Conservation (phyloP, 2,329 filamentous ascomycete genomes). For the Paraphaeosphaeria sporulosa region DNA sequence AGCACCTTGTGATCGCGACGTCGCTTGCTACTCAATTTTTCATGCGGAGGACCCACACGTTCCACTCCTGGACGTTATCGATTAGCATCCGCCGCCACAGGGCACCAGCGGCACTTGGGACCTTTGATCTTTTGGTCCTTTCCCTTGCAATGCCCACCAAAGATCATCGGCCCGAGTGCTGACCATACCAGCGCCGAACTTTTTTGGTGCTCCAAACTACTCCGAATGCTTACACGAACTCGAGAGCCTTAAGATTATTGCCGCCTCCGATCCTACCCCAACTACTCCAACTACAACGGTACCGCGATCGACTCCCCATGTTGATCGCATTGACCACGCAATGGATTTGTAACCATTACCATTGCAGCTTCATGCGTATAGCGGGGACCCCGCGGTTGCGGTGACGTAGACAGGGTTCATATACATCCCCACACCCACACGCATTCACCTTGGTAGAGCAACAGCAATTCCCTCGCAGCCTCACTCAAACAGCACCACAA, state of each 20-base stretch:
- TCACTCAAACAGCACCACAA: background rate
- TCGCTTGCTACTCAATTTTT: constrained; percentile 2
- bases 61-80: background rate
- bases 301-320: background rate
- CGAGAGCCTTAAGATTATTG: background rate
- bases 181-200: background rate
- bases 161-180: background rate
- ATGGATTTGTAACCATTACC: background rate
- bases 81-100: background rate
- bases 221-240: background rate
- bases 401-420: background rate
- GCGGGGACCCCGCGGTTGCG: background rate
- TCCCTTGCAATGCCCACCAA: background rate
- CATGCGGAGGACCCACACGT: constrained; percentile 1
- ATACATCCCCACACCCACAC: background rate
- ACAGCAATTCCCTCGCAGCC: background rate
- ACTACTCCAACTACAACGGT: background rate
- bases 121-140: background rate
- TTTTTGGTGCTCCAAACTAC: background rate
- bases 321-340: background rate
- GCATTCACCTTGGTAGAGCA: background rate
- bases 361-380: too few relatives aligned
- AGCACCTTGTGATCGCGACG: background rate
- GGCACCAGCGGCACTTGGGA: background rate
- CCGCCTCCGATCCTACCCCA: background rate